These are phyloP conservation scores for Phylloporus arenicola DNA, from an alignment of 768 basidiomycete genomes.

Conservation along the genomic window DNA sequence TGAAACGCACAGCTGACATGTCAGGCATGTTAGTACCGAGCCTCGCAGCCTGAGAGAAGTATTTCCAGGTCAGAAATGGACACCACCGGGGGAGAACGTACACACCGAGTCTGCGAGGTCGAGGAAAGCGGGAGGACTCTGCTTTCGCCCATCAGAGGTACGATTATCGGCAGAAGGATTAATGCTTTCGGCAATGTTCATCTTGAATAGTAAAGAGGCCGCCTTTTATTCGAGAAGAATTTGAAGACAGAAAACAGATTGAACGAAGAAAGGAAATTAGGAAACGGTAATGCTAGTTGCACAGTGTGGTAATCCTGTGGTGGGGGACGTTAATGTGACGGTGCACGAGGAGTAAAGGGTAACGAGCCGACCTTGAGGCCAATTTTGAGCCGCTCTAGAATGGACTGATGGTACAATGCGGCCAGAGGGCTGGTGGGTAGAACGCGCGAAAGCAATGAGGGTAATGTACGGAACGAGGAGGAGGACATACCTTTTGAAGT, in stretches of 20 bases:
- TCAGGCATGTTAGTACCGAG: slow-evolving; percentile 84
- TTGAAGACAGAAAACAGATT: slow-evolving; percentile 52
- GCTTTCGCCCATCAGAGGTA: slow-evolving; percentile 67
- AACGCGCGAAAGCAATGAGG: slow-evolving; percentile 7
- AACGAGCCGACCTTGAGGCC: slow-evolving; percentile 54
- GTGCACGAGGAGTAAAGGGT: slow-evolving; percentile 11
- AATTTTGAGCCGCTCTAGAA: slow-evolving; percentile 72
- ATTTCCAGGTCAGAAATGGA: slow-evolving; percentile 1
- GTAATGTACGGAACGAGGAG: slow-evolving; percentile 11
- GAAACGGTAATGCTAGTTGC: slow-evolving; percentile 47
- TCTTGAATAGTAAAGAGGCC: slow-evolving; percentile 44
- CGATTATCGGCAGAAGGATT: slow-evolving; percentile 69
- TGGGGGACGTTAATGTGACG: slow-evolving; percentile 18
- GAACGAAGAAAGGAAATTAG: slow-evolving; percentile 45
- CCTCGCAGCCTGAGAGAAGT: slow-evolving; percentile 59
- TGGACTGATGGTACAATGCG: slow-evolving; percentile 79
- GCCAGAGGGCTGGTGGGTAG: slow-evolving; percentile 40
- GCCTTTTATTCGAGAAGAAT: slow-evolving; percentile 48
- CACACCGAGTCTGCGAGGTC: slow-evolving; percentile 90
- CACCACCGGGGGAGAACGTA: slow-evolving; percentile 26
- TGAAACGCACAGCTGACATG: slow-evolving; percentile 67
- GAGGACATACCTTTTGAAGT: slow-evolving; percentile 42
- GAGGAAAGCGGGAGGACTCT: slow-evolving; percentile 87
- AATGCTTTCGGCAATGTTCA: slow-evolving; percentile 71
- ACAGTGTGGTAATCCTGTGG: slow-evolving; percentile 58